Percentiles rank a stretch among this genome's conserved stretches.
Conservation (phyloP, 1,139 yeast species). For the Saccharomyces uvarum region DNA sequence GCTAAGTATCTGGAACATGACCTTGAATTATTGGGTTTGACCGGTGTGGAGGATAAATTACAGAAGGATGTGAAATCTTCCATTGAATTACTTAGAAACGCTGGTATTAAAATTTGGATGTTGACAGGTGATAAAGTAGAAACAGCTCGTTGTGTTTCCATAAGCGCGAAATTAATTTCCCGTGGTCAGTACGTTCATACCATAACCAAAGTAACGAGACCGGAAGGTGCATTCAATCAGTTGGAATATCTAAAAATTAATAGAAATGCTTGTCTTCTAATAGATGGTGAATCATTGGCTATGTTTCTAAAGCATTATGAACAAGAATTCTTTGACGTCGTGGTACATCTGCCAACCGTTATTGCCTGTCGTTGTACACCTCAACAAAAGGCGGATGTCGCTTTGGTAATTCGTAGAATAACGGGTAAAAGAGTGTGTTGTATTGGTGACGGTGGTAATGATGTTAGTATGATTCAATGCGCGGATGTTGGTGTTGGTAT, state of each 20-base stretch:
- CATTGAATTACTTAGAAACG: slow-evolving; percentile 84
- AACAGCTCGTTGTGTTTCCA: slow-evolving; percentile 94
- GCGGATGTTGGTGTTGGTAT: slow-evolving; percentile 99
- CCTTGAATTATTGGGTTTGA: slow-evolving; percentile 78
- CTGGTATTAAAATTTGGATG: slow-evolving; percentile 98
- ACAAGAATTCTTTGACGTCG: slow-evolving; percentile 69
- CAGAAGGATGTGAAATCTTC: slow-evolving; percentile 89
- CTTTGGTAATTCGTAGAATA: slow-evolving; percentile 61
- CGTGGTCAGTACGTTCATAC: slow-evolving; percentile 92
- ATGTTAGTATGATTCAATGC: slow-evolving; percentile 96
- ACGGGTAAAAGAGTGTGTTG: slow-evolving; percentile 92
- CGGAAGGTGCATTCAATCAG: slow-evolving; percentile 62
- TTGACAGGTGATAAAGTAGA: slow-evolving; percentile 97
- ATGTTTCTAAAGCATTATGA: slow-evolving; percentile 55
- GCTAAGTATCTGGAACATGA: slow-evolving; percentile 69
- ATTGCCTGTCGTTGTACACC: slow-evolving; percentile 98
- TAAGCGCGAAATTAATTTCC: slow-evolving; percentile 83
- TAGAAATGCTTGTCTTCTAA: slow-evolving; percentile 68
- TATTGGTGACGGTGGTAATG: slow-evolving; percentile 99
- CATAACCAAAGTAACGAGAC: slow-evolving; percentile 55
- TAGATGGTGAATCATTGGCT: slow-evolving; percentile 89
- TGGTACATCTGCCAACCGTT: slow-evolving; percentile 77
- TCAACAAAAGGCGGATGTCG: slow-evolving; percentile 96
- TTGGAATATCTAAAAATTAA: slow-evolving; percentile 63
- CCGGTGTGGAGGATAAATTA: slow-evolving; percentile 95